Conservation (phyloP, 148 eudicot species). For the Spergularia bocconei region DNA sequence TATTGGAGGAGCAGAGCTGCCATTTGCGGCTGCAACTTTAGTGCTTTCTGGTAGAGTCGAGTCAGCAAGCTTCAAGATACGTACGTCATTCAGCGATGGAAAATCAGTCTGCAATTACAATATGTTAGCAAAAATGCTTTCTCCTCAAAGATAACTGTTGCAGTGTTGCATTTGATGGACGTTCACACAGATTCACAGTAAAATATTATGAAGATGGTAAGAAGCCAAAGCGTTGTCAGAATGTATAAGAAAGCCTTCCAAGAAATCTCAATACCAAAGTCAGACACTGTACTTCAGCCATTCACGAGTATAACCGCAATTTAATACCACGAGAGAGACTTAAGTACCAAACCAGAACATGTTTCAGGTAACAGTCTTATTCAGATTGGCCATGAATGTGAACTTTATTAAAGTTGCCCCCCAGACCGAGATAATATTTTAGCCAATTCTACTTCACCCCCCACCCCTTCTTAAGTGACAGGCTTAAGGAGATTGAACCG, state of each 20-base stretch:
- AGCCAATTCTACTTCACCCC: too few species aligned
- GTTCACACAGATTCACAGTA: neutral
- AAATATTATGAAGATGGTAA: neutral
- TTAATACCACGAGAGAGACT: too few species aligned
- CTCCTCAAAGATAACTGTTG: neutral
- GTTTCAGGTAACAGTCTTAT: too few species aligned
- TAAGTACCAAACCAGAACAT: too few species aligned
- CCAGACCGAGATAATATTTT: too few species aligned
- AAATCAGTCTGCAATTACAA: slow-evolving; percentile 62
- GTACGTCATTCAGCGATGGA: slow-evolving; percentile 64
- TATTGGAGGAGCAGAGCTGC: slow-evolving; percentile 14
- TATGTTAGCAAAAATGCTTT: neutral
- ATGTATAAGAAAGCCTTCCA: neutral
- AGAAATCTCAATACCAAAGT: too few species aligned
- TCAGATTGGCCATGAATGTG: too few species aligned
- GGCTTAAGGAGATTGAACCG: too few species aligned
- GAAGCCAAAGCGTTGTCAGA: neutral
- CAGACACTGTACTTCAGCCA: too few species aligned
- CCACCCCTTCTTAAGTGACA: too few species aligned
- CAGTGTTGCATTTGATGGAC: neutral
- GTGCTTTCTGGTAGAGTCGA: slow-evolving; percentile 32
- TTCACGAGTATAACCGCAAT: too few species aligned
- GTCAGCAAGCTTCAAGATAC: slow-evolving; percentile 48
- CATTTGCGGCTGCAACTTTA: slow-evolving; percentile 12
- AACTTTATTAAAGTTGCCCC: too few species aligned